These are phyloP conservation scores for Diaporthe sp. DNA, from an alignment of 2,329 filamentous ascomycete species.

Conservation along the genomic window DNA sequence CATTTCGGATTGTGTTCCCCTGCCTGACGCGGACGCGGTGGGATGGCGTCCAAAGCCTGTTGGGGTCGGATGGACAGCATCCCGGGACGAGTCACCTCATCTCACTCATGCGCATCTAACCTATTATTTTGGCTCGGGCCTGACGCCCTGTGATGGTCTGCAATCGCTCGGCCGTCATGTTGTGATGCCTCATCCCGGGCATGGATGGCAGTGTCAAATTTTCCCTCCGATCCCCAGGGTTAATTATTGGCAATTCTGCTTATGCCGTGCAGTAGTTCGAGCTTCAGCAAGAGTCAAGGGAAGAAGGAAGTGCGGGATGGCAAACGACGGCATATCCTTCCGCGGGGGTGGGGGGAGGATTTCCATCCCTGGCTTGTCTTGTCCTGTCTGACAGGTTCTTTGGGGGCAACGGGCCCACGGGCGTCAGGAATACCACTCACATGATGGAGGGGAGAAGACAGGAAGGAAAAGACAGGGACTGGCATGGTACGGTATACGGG, in stretches of 20 bases:
- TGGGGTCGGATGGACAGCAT: background rate
- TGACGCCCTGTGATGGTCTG: background rate
- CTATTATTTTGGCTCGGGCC: background rate
- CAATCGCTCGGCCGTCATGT: background rate
- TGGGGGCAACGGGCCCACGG: background rate
- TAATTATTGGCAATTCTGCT: constrained; percentile 9
- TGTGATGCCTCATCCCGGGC: background rate
- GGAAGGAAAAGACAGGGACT: constrained; percentile 22
- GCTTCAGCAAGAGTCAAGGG: background rate
- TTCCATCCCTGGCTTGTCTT: background rate
- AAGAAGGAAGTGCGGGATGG: background rate
- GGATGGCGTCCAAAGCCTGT: background rate
- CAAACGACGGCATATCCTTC: constrained; percentile 1
- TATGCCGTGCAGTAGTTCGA: constrained; percentile 12
- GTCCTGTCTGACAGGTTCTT: background rate
- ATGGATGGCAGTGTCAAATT: background rate
- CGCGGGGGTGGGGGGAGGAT: background rate
- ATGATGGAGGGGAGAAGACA: constrained; percentile 1
- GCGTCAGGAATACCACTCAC: constrained; percentile 8
- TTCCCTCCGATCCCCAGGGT: background rate
- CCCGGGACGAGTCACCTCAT: background rate
- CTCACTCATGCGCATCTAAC: background rate
- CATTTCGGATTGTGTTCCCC: background rate
- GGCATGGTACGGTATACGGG: background rate
- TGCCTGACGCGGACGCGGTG: background rate